Evolutionary conservation across 441 rosid genomes (phyloP).

Genomic region (Populus hybrid): DNA sequence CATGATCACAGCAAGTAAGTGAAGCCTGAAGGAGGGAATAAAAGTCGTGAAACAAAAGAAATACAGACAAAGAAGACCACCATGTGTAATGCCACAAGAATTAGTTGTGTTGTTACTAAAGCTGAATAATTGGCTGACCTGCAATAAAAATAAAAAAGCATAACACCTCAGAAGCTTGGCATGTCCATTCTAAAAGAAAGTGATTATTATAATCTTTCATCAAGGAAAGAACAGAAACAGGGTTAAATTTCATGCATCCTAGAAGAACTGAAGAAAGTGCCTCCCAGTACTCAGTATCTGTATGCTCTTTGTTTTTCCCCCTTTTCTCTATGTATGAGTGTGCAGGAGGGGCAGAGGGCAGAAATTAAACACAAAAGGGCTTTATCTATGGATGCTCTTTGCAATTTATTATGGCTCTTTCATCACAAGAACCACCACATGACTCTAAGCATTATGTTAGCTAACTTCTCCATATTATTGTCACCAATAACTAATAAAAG

Average conservation of each 20-base stretch:
- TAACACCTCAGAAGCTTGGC: not conserved
- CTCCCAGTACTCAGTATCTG: not conserved
- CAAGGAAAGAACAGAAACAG: not conserved
- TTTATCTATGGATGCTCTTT: not conserved
- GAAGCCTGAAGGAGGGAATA: too few species aligned
- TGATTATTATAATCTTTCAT: not conserved
- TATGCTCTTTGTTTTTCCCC: not conserved
- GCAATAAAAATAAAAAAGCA: slow-evolving; percentile 24
- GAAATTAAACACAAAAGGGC: not conserved
- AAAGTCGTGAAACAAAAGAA: too few species aligned
- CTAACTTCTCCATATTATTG: not conserved
- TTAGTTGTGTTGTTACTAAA: slow-evolving; percentile 78
- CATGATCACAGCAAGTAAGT: not conserved
- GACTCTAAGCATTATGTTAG: not conserved
- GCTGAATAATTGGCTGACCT: slow-evolving; percentile 92
- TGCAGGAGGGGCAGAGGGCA: not conserved
- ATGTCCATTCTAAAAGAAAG: too few species aligned
- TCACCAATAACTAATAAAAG: not conserved
- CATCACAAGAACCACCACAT: not conserved
- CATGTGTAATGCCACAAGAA: slow-evolving; percentile 92
- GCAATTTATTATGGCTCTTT: not conserved
- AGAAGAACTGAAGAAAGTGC: not conserved
- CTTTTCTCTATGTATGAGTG: not conserved
- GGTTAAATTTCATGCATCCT: not conserved
- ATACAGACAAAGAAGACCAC: slow-evolving; percentile 37